Base-by-base conservation (phyloP, 73 alveolate genomes). In the Breviolum minutum region DNA sequence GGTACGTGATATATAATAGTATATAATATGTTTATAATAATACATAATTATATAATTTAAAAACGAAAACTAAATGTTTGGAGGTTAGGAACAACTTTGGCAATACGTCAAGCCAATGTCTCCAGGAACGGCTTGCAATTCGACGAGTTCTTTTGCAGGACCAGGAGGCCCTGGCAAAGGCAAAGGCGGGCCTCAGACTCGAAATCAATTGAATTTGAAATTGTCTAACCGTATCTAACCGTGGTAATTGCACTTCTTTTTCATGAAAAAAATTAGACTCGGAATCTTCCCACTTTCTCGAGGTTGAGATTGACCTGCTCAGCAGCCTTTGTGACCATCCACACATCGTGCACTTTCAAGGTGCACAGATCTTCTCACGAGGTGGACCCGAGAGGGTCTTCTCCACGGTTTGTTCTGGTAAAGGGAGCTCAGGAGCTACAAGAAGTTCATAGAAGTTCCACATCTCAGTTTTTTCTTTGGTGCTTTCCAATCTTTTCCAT, bases 101-200 rank as follows among this genome's bases (percentile, higher is more conserved):
- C 54, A 40, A 40, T 40, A 40, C 54, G 54, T 40, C 54, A 40
- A 40, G 54, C 54, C 54, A 70, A 16, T 62, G 0, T 63, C 69
- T 7, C 68, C 92, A 83, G 92, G 92, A 93, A 68, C 83, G 79
- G 71, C 90, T 93, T 48, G 98, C 98, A 26, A 79, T 93, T 77
- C 77, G 98, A 17, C 40, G 81, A 32, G 98, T 93, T 54, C 87
- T 93, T 13, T 60, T 93, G 82, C 98, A 93, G 77, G 98, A 93
- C 92, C 30, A 40, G 93, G 92, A 93, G 83, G 79, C 98, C 54
- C 48, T 79, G 32, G 91, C 64, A 24, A 93, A 93, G 48, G 92
- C 98, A 40, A 90, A 71, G 94, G 94, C 93, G 19, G 70, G 71
- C 17, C 74, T 17, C 17, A 22, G n/a, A 14, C 77, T 22, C 77